Evolutionary conservation across 2,329 filamentous ascomycete species (phyloP).

Genomic region (Falciphora oryzae): DNA sequence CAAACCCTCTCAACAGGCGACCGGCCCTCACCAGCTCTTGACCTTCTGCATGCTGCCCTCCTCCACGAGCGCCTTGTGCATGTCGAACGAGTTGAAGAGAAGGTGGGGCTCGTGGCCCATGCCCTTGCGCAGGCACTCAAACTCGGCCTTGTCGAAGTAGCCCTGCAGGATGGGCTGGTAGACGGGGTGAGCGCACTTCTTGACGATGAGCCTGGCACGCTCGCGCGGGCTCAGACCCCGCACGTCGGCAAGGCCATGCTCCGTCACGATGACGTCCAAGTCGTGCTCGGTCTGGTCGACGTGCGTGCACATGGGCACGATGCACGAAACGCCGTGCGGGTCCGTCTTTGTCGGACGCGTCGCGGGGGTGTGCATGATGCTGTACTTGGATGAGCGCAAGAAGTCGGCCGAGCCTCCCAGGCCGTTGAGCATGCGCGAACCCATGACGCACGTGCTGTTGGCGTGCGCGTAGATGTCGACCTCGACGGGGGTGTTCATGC

Average conservation of each 20-base stretch:
- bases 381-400: constrained; percentile 72
- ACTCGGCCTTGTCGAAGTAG: constrained; percentile 83
- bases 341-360: constrained; percentile 77
- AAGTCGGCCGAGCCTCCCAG: constrained; percentile 80
- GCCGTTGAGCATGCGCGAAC: constrained; percentile 80
- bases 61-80: constrained; percentile 77
- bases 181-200: constrained; percentile 79
- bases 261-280: constrained; percentile 78
- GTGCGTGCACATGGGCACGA: constrained; percentile 92
- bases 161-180: constrained; percentile 77
- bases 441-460: constrained; percentile 87
- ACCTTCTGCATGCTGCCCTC: constrained; percentile 84
- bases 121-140: constrained; percentile 77
- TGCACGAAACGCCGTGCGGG: constrained; percentile 74
- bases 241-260: constrained; percentile 75
- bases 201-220: constrained; percentile 77
- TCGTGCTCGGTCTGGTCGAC: constrained; percentile 92
- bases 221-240: constrained; percentile 74
- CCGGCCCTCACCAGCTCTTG: constrained; percentile 28
- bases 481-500: constrained; percentile 93
- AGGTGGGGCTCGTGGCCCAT: constrained; percentile 89
- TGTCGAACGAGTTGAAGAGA: constrained; percentile 80
- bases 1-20: too few relatives aligned
- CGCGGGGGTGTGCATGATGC: constrained; percentile 84
- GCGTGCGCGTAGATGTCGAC: constrained; percentile 94